Conservation (phyloP, 1,139 yeast genomes). For the Saccharomyces uvarum region DNA sequence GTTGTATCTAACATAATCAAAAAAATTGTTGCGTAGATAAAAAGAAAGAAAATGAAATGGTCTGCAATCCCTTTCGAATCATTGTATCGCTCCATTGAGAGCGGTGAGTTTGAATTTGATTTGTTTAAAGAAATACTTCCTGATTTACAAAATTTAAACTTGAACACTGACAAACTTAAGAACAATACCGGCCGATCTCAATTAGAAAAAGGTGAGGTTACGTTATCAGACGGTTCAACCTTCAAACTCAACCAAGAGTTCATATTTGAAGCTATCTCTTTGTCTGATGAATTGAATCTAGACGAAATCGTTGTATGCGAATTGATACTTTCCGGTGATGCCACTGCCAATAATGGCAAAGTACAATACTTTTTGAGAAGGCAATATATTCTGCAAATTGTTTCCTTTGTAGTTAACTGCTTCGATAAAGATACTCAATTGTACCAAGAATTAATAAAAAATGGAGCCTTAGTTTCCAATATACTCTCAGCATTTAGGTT, state of each 20-base stretch:
- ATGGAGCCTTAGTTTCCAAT: slow-evolving; percentile 32
- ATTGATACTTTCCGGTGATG: slow-evolving; percentile 38
- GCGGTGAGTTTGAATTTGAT: slow-evolving; percentile 15
- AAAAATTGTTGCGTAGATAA: neutral
- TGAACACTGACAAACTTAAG: slow-evolving; percentile 29
- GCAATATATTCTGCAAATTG: slow-evolving; percentile 62
- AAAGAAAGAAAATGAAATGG: slow-evolving; percentile 21
- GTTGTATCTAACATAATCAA: neutral
- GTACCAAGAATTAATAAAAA: slow-evolving; percentile 14
- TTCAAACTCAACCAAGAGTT: slow-evolving; percentile 49
- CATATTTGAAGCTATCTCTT: slow-evolving; percentile 39
- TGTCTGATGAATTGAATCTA: slow-evolving; percentile 59
- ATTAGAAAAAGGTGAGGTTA: slow-evolving; percentile 48
- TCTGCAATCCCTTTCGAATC: slow-evolving; percentile 20
- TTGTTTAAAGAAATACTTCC: slow-evolving; percentile 20
- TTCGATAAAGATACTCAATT: slow-evolving; percentile 22
- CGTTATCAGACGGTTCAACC: slow-evolving; percentile 40
- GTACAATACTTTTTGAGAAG: slow-evolving; percentile 63
- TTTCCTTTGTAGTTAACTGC: slow-evolving; percentile 47
- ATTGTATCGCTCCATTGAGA: slow-evolving; percentile 27
- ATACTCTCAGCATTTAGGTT: slow-evolving; percentile 48
- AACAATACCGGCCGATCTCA: slow-evolving; percentile 47
- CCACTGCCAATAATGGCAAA: slow-evolving; percentile 57
- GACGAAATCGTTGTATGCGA: slow-evolving; percentile 65
- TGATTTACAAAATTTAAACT: slow-evolving; percentile 25